Base-by-base conservation (phyloP, 305 asterid genomes). In the Stenogyne calaminthoides region DNA sequence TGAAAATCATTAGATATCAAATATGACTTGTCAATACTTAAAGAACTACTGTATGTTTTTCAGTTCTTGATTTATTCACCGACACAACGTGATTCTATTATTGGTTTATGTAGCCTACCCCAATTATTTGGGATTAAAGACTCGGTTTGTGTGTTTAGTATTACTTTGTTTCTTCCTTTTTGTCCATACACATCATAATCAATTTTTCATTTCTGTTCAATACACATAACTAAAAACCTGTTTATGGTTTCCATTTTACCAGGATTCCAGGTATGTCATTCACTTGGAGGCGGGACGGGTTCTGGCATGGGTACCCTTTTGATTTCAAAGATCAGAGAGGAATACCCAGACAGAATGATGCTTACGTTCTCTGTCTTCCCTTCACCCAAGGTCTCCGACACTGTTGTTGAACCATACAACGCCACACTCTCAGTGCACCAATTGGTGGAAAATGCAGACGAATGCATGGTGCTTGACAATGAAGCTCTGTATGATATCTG, bases 261-360 rank as follows among this genome's bases (percentile, higher is more conserved):
- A 91, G 97, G 97, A 76, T 91, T 91, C 77, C 97, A 91, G 81
- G 96, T 91, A 20, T 91, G 97, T 20, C 97, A 91, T 82, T 90
- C 97, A 8, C 97, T 90, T 37, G 97, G 97, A 77, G 97, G 97
- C 18, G 97, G 97, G 64, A 91, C 97, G 12, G 97, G 97, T 36
- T 91, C 97, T 64, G 97, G 97, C 75, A 91, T 91, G 97, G 97
- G 96, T 59, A 91, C 96, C 73, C 97, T 91, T 34, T 69, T 91
- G 84, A 91, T 91, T 69, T 91, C 97, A 20, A 91, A 91, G 85
- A 88, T 91, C 78, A 82, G 97, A 73, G 97, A 91, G 84, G 97
- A 91, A 80, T 91, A 89, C 70, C 97, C 97, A 15, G 96, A 91
- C 80, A 84, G 96, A 69, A 89, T 91, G 97, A 91, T 91, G 97